Evolutionary conservation across 176 grass and related monocot genomes (phyloP).

Genomic region (Guadua angustifolia): DNA sequence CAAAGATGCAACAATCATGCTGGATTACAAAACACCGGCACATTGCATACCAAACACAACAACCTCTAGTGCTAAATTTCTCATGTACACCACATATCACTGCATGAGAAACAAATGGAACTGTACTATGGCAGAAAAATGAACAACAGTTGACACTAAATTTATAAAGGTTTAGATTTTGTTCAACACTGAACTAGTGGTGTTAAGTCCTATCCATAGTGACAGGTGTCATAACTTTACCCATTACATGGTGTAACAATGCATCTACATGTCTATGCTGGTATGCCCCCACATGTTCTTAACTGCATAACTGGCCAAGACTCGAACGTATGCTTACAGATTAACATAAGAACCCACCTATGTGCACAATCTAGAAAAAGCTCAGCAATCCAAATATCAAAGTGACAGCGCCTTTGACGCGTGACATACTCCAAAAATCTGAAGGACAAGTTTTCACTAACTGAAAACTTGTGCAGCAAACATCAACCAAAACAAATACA

Average conservation of each 20-base stretch:
- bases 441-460: no score
- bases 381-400: no score
- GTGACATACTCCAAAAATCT: no score
- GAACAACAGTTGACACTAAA: neutral
- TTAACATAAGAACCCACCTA: neutral
- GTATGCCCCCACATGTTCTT: neutral
- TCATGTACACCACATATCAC: neutral
- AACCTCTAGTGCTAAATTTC: slow-evolving; percentile 5
- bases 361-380: no score
- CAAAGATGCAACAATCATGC: neutral
- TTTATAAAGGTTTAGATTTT: neutral
- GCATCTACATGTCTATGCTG: neutral
- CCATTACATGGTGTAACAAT: neutral
- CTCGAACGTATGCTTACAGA: neutral
- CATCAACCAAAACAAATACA: no score
- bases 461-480: no score
- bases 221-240: no score
- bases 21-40: slow-evolving; percentile 6
- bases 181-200: neutral
- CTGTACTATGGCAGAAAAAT: neutral
- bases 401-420: no score
- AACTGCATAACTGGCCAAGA: neutral
- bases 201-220: no score
- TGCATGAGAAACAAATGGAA: neutral
- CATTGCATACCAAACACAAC: neutral